Evolutionary conservation across 768 basidiomycete species (phyloP), one percentile per base, ranked within the genome.

Genomic region (Rhizopogon vesiculosus): DNA sequence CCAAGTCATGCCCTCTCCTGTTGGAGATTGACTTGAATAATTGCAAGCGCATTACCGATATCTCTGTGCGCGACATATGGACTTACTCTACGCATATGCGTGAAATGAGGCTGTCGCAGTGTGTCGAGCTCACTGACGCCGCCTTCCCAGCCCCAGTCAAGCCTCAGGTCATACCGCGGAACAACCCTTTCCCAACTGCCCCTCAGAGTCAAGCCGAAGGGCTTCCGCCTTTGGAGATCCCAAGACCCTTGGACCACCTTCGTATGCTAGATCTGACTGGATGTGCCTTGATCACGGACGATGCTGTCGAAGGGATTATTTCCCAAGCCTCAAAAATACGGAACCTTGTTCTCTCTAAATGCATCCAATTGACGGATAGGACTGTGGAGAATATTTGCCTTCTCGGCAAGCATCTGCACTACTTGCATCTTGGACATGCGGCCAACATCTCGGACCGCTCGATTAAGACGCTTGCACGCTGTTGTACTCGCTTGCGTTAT

Each of bases 391-490:
- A 82, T 56, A 90, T 98, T 35, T 91, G 91, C 69, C 78, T 77
- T 65, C 79, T 99, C 16, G 95, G 95, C n/a, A 88, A 89, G 67
- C 84, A 94, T 67, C 69, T 99, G 35, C 97, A 98, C 68, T 93
- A 96, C 67, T 81, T 99, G 35, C 97, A 99, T 69, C 79, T 98
- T 41, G 97, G 94, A 7, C 96, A 99, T 74, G 90, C 92, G 7
- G 76, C 76, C 61, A 86, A 85, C 62, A 93, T 98, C 59, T 96
- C 93, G 7, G 97, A 99, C 69, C 81, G 81, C 41, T 92, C 90
- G 7, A 89, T 99, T 38, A 86, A 84, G 54, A 79, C 81, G 9
- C 77, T 99, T 22, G 95, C 93, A 10, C 78, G 91, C 42, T 80
- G 83, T 38, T 99, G 97, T 71, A 93, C 91, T 1, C 80, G 96